Evolutionary conservation across 2,329 filamentous ascomycete species (phyloP).

Genomic region (Fusarium avenaceum): DNA sequence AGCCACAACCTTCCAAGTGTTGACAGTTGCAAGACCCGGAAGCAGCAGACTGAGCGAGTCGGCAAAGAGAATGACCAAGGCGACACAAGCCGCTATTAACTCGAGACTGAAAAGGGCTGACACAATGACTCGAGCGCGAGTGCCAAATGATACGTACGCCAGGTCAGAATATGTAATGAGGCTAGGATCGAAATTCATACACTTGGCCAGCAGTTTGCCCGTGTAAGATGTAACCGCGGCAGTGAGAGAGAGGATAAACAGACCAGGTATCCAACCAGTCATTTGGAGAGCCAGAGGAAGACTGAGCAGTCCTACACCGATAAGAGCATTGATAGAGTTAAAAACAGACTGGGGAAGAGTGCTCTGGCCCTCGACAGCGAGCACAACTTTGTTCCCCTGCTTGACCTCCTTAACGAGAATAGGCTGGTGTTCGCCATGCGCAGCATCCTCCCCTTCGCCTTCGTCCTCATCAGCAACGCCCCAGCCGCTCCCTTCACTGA

Average conservation of each 20-base stretch:
- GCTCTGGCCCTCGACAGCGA: slow-evolving; percentile 91
- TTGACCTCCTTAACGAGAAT: slow-evolving; percentile 91
- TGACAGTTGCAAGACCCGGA: slow-evolving; percentile 73
- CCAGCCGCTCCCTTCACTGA: slow-evolving; percentile 56
- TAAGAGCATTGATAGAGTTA: slow-evolving; percentile 94
- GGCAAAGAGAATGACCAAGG: slow-evolving; percentile 90
- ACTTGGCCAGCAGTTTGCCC: slow-evolving; percentile 85
- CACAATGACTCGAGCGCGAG: slow-evolving; percentile 82
- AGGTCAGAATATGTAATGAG: slow-evolving; percentile 96
- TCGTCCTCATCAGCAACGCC: slow-evolving; percentile 54
- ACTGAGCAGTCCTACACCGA: slow-evolving; percentile 90
- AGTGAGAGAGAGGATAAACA: slow-evolving; percentile 79
- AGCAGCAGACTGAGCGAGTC: slow-evolving; percentile 87
- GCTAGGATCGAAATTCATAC: slow-evolving; percentile 85
- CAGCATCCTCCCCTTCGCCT: slow-evolving; percentile 49
- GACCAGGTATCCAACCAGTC: slow-evolving; percentile 87
- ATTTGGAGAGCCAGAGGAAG: slow-evolving; percentile 90
- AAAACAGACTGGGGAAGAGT: slow-evolving; percentile 95
- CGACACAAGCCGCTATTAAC: slow-evolving; percentile 88
- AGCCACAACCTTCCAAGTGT: slow-evolving; percentile 88
- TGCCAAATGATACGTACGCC: slow-evolving; percentile 90
- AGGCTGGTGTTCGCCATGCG: slow-evolving; percentile 75
- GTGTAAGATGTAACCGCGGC: slow-evolving; percentile 87
- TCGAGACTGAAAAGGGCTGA: slow-evolving; percentile 91
- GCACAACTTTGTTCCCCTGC: slow-evolving; percentile 86